Evolutionary conservation across 805 yeast species (phyloP).

Genomic region (Saccharomycopsis amapae): DNA sequence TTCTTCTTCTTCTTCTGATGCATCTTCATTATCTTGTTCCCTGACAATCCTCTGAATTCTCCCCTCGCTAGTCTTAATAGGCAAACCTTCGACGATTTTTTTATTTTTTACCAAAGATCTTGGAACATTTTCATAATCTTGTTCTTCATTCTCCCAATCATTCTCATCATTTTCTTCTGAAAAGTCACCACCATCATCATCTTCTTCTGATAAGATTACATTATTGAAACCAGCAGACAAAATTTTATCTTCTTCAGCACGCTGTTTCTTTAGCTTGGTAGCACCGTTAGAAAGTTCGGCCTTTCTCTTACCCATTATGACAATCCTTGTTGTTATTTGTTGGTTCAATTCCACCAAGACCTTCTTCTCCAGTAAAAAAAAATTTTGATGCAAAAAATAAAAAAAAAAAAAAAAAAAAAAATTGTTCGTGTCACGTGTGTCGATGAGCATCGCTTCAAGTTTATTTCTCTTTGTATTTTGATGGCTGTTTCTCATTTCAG

Average conservation of each 20-base stretch:
- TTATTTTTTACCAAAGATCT: slow-evolving; percentile 42
- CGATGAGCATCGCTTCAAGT: too few relatives aligned
- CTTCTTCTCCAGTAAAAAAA: not conserved
- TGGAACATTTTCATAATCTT: slow-evolving; percentile 70
- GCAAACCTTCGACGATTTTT: slow-evolving; percentile 57
- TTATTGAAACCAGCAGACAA: slow-evolving; percentile 12
- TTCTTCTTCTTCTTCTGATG: slow-evolving; percentile 23
- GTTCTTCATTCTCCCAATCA: slow-evolving; percentile 68
- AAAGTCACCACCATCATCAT: slow-evolving; percentile 51
- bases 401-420: not conserved
- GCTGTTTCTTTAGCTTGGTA: slow-evolving; percentile 18
- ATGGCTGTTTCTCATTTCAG: too few relatives aligned
- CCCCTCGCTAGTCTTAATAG: slow-evolving; percentile 71
- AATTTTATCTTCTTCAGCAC: slow-evolving; percentile 15
- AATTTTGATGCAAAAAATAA: not conserved
- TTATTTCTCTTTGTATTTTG: too few relatives aligned
- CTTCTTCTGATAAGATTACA: not conserved
- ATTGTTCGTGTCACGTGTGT: too few relatives aligned
- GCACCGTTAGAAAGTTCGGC: slow-evolving; percentile 21
- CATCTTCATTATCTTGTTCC: slow-evolving; percentile 26
- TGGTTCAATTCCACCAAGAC: too few relatives aligned
- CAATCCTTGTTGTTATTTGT: too few relatives aligned
- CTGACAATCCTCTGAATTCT: slow-evolving; percentile 58
- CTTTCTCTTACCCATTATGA: slow-evolving; percentile 20
- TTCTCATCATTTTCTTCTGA: slow-evolving; percentile 21